Evolutionary conservation across 2,329 filamentous ascomycete species (phyloP).

Genomic region (Didymella lethalis): DNA sequence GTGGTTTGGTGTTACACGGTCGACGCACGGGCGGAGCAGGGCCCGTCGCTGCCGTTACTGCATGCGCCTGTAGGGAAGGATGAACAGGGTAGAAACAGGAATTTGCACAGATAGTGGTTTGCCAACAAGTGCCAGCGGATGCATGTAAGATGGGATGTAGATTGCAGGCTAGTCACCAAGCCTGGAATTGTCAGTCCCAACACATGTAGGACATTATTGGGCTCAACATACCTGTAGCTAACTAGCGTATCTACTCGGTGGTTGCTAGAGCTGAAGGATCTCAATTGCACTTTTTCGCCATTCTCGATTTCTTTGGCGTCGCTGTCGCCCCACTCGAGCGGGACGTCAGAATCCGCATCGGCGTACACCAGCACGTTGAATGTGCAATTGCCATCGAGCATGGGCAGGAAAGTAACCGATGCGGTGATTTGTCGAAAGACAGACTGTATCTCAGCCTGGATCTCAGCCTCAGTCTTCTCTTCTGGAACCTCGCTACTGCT

Average conservation of each 20-base stretch:
- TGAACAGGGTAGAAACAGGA: constrained; percentile 14
- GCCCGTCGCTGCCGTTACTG: constrained; percentile 11
- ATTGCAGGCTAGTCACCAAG: constrained; percentile 20
- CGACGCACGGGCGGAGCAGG: background rate
- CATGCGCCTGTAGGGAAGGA: constrained; percentile 2
- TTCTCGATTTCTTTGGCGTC: constrained; percentile 96
- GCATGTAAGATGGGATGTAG: constrained; percentile 11
- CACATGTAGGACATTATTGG: constrained; percentile 21
- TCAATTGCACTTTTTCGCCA: constrained; percentile 91
- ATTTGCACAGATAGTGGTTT: constrained; percentile 15
- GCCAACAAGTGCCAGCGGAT: constrained; percentile 8
- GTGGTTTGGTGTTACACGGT: background rate
- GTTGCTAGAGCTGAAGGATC: constrained; percentile 94
- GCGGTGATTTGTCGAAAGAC: constrained; percentile 98
- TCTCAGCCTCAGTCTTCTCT: constrained; percentile 91
- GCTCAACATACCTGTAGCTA: constrained; percentile 72
- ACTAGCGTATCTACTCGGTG: constrained; percentile 95
- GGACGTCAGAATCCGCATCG: constrained; percentile 94
- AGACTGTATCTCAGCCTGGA: constrained; percentile 93
- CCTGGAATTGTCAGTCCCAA: constrained; percentile 19
- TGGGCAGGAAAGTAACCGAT: constrained; percentile 94
- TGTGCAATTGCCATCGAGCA: constrained; percentile 92
- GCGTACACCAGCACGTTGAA: constrained; percentile 99
- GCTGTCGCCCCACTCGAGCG: constrained; percentile 97
- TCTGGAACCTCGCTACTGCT: constrained; percentile 44